phyloP scores from a whole-genome alignment of 768 basidiomycete genomes.

The Pleurotus eryngii region DNA sequence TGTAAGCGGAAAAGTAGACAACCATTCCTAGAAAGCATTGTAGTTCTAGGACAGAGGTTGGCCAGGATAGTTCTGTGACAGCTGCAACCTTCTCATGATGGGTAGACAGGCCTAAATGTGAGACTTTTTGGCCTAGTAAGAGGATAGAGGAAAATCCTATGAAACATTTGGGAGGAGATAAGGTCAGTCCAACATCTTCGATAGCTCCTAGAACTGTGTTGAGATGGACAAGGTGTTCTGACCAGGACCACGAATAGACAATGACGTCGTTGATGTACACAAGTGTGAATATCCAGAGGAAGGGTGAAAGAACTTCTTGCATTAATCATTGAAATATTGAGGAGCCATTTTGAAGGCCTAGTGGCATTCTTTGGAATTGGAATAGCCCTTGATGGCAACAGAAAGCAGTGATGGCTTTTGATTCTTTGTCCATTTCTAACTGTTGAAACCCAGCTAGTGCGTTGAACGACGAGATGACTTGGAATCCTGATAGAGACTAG shows the following conservation, averaged over 20 bases:
- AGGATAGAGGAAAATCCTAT: too few species aligned
- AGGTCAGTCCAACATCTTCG: too few species aligned
- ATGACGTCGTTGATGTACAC: too few species aligned
- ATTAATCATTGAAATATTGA: too few species aligned
- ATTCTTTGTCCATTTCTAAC: conserved; percentile 22
- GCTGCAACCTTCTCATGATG: conserved; percentile 7
- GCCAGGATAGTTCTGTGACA: background rate
- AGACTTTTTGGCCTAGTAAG: background rate
- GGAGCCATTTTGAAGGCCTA: too few species aligned
- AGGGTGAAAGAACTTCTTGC: too few species aligned
- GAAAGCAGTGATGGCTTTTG: conserved; percentile 33
- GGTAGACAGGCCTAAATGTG: conserved; percentile 7
- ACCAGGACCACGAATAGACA: too few species aligned
- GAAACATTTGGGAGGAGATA: too few species aligned
- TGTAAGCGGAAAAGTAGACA: conserved; percentile 10
- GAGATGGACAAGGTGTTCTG: too few species aligned
- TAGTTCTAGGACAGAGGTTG: background rate
- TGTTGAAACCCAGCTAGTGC: conserved; percentile 39
- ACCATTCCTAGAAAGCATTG: conserved; percentile 17
- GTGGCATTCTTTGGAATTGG: too few species aligned
- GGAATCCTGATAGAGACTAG: conserved; percentile 24
- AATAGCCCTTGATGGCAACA: conserved; percentile 22
- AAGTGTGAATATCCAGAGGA: too few species aligned
- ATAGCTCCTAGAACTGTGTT: too few species aligned
- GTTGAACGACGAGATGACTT: conserved; percentile 30